phyloP scores from a whole-genome alignment of 495 filamentous ascomycete genomes.

The Aspergillus heteromorphus region DNA sequence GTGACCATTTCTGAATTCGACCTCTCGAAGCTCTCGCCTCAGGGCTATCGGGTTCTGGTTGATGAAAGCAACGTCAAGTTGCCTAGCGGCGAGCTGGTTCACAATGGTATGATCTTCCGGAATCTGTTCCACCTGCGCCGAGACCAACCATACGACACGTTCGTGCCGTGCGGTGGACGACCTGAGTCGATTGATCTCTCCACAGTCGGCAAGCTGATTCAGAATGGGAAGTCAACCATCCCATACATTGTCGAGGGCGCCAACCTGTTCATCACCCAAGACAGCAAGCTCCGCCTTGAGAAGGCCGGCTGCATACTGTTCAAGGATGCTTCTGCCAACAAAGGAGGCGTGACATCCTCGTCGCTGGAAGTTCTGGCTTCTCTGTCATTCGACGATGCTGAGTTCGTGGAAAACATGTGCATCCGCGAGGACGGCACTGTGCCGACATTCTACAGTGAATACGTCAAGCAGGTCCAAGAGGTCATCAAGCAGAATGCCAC shows the following conservation, averaged over 20 bases:
- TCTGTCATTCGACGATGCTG: slow-evolving; percentile 83
- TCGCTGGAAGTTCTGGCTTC: slow-evolving; percentile 94
- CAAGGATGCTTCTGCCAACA: slow-evolving; percentile 98
- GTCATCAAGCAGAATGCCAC: slow-evolving; percentile 84
- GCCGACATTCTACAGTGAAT: slow-evolving; percentile 85
- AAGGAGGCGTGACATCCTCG: slow-evolving; percentile 97
- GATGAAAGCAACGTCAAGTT: slow-evolving; percentile 84
- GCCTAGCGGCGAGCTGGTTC: slow-evolving; percentile 77
- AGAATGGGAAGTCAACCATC: slow-evolving; percentile 72
- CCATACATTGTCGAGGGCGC: slow-evolving; percentile 97
- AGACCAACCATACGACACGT: slow-evolving; percentile 70
- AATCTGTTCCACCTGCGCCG: slow-evolving; percentile 92
- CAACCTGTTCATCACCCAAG: slow-evolving; percentile 98
- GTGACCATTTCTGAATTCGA: slow-evolving; percentile 90
- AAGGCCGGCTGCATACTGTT: slow-evolving; percentile 88
- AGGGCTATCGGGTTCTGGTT: slow-evolving; percentile 88
- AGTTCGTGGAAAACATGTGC: slow-evolving; percentile 93
- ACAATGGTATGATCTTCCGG: slow-evolving; percentile 92
- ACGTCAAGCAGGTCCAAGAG: slow-evolving; percentile 86
- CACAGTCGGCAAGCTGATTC: slow-evolving; percentile 76
- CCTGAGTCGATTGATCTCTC: slow-evolving; percentile 95
- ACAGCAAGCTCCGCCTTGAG: slow-evolving; percentile 92
- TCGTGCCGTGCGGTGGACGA: slow-evolving; percentile 94
- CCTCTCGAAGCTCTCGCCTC: slow-evolving; percentile 71
- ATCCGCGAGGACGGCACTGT: slow-evolving; percentile 67